Base-by-base conservation (phyloP, 257 asterid genomes). In the Solanum rostratum region DNA sequence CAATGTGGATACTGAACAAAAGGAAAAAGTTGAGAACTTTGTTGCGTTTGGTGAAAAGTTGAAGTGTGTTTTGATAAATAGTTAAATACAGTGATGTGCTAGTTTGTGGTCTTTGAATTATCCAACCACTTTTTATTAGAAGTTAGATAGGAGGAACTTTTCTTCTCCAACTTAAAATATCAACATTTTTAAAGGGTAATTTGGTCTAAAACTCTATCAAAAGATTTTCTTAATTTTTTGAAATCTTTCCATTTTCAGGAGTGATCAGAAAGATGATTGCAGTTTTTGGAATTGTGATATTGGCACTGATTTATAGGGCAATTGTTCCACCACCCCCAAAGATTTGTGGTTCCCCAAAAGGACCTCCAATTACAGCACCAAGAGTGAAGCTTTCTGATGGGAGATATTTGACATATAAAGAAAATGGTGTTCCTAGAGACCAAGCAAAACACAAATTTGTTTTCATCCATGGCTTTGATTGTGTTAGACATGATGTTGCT, bases 331-430 rank as follows among this genome's bases (percentile, higher is more conserved):
- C 94, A 86, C 90, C 95, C 55, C 91, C 97, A 12, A 93, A 91
- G 84, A 82, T 62, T 20, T 88, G 93, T 89, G 99, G 99, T 74
- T 88, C 97, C 6, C 68, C 74, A 15, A 89, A 90, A 80, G 98
- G 97, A 20, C 97, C 97, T 59, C 90, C 93, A 6, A 80, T 95
- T 45, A 93, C 97, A 60, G 97, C 97, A 33, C 79, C 97, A 10
- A 92, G 99, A 87, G 79, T 95, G 79, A 93, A 87, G 88, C 96
- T 95, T 29, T 92, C 87, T 85, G 97, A 95, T 73, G 98, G 99
- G 79, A 94, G 99, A 84, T 71, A 93, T 86, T 88, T 95, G 88
- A 97, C 99, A 59, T 95, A 95, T 88, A 62, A 90, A 82, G 98
- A 95, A 87, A 86, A 41, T 55, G 99, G 99, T 45, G 94, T 93